Conservation (phyloP, 2,329 filamentous ascomycete genomes). For the Hypoxylon sp. region DNA sequence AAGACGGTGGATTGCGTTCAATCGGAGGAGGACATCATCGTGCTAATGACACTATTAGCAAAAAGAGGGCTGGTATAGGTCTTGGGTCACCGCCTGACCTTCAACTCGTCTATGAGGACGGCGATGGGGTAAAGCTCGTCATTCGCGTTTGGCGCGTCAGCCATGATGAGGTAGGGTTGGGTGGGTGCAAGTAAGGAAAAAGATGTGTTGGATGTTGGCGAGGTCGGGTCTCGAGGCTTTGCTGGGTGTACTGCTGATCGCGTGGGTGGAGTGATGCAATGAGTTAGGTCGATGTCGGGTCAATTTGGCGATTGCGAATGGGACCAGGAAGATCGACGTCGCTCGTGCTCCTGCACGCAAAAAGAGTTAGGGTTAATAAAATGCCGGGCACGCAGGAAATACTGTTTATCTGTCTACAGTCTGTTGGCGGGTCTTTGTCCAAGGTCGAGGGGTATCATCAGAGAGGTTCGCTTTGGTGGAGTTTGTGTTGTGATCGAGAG, state of each 20-base stretch:
- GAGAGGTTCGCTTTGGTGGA: conserved; percentile 26
- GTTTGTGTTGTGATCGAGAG: conserved; percentile 41
- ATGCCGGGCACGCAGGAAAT: conserved; percentile 3
- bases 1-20: conserved; percentile 98
- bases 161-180: conserved; percentile 73
- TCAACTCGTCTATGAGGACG: conserved; percentile 99
- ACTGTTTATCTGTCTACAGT: conserved; percentile 13
- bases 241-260: conserved; percentile 47
- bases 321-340: conserved; percentile 35
- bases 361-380: conserved; percentile 17
- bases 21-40: conserved; percentile 95
- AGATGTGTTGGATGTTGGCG: conserved; percentile 17
- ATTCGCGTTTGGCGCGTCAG: conserved; percentile 86
- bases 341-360: conserved; percentile 30
- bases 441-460: conserved; percentile 45
- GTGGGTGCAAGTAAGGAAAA: conserved; percentile 17
- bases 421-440: conserved; percentile 19
- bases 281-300: conserved; percentile 44
- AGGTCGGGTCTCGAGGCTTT: conserved; percentile 31
- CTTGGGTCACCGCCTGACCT: conserved; percentile 69
- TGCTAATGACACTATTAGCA: conserved; percentile 70
- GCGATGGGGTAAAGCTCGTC: conserved; percentile 99
- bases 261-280: conserved; percentile 52
- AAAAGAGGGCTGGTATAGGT: conserved; percentile 26
- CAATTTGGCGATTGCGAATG: conserved; percentile 33